These are phyloP conservation scores for Cryptococcus sp. DNA, from an alignment of 1,284 basidiomycete genomes.

Conservation along the genomic window DNA sequence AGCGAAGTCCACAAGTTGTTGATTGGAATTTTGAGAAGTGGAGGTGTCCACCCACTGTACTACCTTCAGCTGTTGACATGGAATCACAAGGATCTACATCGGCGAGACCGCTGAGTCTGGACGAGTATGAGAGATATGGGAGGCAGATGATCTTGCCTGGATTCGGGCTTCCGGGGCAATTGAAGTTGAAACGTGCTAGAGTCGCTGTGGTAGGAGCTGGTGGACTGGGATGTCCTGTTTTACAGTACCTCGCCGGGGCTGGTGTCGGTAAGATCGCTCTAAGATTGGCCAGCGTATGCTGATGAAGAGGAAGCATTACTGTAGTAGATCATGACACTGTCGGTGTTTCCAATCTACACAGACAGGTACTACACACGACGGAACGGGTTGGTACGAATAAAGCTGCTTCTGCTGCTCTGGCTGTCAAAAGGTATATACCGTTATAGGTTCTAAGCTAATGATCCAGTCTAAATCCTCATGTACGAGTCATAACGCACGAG, in stretches of 20 bases:
- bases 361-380: constrained; percentile 86
- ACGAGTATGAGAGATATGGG: constrained; percentile 87
- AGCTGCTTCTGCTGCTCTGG: constrained; percentile 70
- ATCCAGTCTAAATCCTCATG: constrained; percentile 64
- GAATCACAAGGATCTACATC: too few species aligned
- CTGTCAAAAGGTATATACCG: constrained; percentile 57
- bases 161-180: constrained; percentile 85
- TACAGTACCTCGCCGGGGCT: constrained; percentile 88
- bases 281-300: background rate
- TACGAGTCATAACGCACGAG: constrained; percentile 56
- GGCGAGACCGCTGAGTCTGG: constrained; percentile 43
- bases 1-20: background rate
- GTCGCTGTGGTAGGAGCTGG: constrained; percentile 91
- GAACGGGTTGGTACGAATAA: constrained; percentile 75
- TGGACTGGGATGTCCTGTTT: constrained; percentile 89
- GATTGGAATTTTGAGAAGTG: background rate
- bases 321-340: constrained; percentile 90
- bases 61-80: background rate
- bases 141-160: constrained; percentile 94
- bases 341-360: constrained; percentile 86
- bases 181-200: constrained; percentile 68
- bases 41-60: background rate
- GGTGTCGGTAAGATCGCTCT: constrained; percentile 68
- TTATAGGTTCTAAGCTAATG: background rate
- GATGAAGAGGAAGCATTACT: constrained; percentile 53